These are phyloP conservation scores for Apiospora koreana DNA, from an alignment of 2,329 filamentous ascomycete genomes.

Conservation along the genomic window DNA sequence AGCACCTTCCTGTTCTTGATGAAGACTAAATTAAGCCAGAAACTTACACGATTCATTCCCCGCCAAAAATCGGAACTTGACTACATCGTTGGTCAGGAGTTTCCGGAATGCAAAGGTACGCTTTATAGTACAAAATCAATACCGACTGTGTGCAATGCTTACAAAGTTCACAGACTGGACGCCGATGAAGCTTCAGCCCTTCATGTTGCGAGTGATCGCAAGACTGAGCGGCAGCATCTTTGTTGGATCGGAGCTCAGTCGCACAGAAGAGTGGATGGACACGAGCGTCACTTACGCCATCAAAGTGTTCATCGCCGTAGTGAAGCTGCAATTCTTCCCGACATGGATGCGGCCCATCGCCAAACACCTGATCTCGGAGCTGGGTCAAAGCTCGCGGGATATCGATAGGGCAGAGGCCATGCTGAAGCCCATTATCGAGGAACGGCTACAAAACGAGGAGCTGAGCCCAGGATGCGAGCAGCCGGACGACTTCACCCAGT, in stretches of 20 bases:
- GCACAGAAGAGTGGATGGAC: conserved; percentile 55
- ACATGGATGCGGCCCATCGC: conserved; percentile 49
- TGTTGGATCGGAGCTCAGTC: conserved; percentile 51
- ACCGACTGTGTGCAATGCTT: neutral
- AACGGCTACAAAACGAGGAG: conserved; percentile 44
- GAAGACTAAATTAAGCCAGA: conserved; percentile 49
- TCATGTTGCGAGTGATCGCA: conserved; percentile 52
- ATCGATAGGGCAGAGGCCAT: conserved; percentile 43
- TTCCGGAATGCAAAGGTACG: conserved; percentile 46
- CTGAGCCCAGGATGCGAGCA: conserved; percentile 35
- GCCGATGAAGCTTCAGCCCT: conserved; percentile 51
- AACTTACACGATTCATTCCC: conserved; percentile 46
- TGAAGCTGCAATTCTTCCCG: conserved; percentile 54
- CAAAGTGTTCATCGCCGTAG: conserved; percentile 47
- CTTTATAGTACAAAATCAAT: neutral
- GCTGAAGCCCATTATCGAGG: conserved; percentile 47
- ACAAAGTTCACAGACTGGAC: conserved; percentile 49
- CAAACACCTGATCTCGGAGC: conserved; percentile 48
- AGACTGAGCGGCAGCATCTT: conserved; percentile 56
- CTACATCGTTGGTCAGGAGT: conserved; percentile 46
- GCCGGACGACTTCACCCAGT: conserved; percentile 50
- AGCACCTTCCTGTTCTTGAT: conserved; percentile 46
- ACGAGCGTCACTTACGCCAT: conserved; percentile 52
- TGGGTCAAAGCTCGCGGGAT: conserved; percentile 46
- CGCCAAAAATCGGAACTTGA: conserved; percentile 49